Base-by-base conservation (phyloP, 75 land plant species). In the Larix kaempferi region DNA sequence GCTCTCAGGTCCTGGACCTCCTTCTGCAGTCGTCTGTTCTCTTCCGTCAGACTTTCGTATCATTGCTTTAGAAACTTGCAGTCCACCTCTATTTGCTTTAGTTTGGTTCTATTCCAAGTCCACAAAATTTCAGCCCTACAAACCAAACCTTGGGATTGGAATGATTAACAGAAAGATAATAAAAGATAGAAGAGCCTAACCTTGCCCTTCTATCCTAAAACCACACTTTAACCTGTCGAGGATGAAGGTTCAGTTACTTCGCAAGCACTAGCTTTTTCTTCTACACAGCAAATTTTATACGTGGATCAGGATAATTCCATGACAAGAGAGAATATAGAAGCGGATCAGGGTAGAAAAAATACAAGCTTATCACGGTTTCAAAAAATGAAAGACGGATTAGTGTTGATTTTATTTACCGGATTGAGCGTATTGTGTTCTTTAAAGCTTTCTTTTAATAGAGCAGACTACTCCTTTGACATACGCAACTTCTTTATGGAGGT, bases 381-480 rank as follows among this genome's bases (percentile, higher is more conserved):
- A 59, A 8, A 59, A 21, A 21, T 22, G n/a, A 59, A 22, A 5
- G 25, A 22, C 6, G 23, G 23, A 21, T 21, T 21, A 59, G 27
- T 27, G 16, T 0, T 59, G 5, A 3, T 33, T 6, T 22, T 27
- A 35, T 66, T 66, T 66, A 94, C 98, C 57, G 95, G 99, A 81
- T 94, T 94, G 81, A 96, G 90, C 7, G 95, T 94, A 82, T 87
- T 90, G 88, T 96, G 99, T 56, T 94, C 93, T 69, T 90, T 94
- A 86, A 96, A 96, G 82, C 90, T 94, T 64, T 92, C 99, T 74
- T 92, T 95, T 22, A 94, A 85, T 12, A 92, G 78, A 41, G 90
- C 87, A 2, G 93, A 87, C 78, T 96, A 95, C 12, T 96, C 99
- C 66, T 96, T 94, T 27, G 98, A 87, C 26, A 94, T 82, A 25